Percentiles rank a stretch among this genome's conserved stretches.
These are phyloP conservation scores for Sporisorium iseilematis-ciliati DNA, from an alignment of 1,284 basidiomycete genomes.

Conservation along the genomic window DNA sequence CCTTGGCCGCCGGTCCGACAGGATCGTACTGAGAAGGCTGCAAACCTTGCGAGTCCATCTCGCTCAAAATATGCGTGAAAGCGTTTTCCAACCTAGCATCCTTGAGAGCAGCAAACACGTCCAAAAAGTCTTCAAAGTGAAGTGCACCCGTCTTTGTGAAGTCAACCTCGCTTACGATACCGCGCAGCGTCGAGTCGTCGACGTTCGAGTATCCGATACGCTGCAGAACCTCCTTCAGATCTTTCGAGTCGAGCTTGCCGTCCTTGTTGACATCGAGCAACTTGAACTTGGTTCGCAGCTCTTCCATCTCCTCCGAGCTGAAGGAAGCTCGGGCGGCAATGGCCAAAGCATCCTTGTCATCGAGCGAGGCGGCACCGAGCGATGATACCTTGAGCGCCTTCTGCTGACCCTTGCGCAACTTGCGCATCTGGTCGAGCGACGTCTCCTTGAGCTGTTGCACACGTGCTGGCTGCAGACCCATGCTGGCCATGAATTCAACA, in stretches of 20 bases:
- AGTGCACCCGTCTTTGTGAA: slow-evolving; percentile 58
- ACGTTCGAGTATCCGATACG: slow-evolving; percentile 61
- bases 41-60: slow-evolving; percentile 53
- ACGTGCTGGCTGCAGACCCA: slow-evolving; percentile 69
- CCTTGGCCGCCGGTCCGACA: slow-evolving; percentile 57
- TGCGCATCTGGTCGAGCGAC: slow-evolving; percentile 56
- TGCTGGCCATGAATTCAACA: slow-evolving; percentile 69
- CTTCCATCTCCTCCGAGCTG: slow-evolving; percentile 62
- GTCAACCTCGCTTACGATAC: slow-evolving; percentile 63
- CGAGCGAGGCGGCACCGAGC: slow-evolving; percentile 38
- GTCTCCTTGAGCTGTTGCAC: slow-evolving; percentile 54
- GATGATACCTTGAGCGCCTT: slow-evolving; percentile 38
- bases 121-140: slow-evolving; percentile 65
- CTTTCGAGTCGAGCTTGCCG: slow-evolving; percentile 60
- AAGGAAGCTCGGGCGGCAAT: slow-evolving; percentile 58
- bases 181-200: slow-evolving; percentile 54
- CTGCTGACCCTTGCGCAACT: slow-evolving; percentile 46
- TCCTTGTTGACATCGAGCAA: slow-evolving; percentile 61
- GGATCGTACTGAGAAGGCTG: slow-evolving; percentile 48
- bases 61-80: slow-evolving; percentile 61
- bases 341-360: slow-evolving; percentile 51
- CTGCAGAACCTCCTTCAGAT: slow-evolving; percentile 60
- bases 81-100: slow-evolving; percentile 60
- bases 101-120: slow-evolving; percentile 63
- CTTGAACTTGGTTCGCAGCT: slow-evolving; percentile 57